A percentile compares a stretch with the other conserved stretches of the same genome.
Conservation (phyloP, 768 basidiomycete species). For the Lactarius pseudohatsudake region DNA sequence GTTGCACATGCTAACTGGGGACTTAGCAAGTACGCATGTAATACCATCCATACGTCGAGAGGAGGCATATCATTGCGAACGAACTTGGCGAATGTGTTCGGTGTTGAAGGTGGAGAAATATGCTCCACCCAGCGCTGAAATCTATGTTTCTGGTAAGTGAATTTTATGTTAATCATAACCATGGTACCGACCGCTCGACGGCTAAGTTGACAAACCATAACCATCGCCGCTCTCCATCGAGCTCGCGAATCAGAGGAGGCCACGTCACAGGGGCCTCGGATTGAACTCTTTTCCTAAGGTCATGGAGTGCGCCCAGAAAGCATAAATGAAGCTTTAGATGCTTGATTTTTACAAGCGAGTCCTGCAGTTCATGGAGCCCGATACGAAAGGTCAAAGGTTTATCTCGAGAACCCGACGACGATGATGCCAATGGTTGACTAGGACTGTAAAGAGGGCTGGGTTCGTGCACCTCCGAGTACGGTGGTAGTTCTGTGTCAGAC, state of each 20-base stretch:
- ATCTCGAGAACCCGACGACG: conserved; percentile 8
- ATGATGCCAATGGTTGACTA: conserved; percentile 9
- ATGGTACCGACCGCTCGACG: conserved; percentile 36
- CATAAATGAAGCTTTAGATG: conserved; percentile 17
- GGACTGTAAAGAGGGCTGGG: neutral
- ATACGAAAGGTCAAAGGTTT: conserved; percentile 1
- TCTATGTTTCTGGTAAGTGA: conserved; percentile 28
- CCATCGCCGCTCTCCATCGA: conserved; percentile 38
- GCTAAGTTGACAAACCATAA: conserved; percentile 43
- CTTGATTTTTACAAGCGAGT: conserved; percentile 11
- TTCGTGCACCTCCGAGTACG: conserved; percentile 12
- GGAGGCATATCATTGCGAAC: conserved; percentile 36
- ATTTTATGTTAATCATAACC: neutral
- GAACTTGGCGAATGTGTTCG: conserved; percentile 33
- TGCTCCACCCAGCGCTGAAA: conserved; percentile 38
- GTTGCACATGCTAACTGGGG: conserved; percentile 35
- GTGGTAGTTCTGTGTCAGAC: conserved; percentile 9
- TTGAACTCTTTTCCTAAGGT: conserved; percentile 18
- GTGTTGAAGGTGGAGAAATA: conserved; percentile 25
- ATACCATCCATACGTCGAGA: conserved; percentile 44
- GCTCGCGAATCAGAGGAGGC: conserved; percentile 6
- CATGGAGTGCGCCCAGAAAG: conserved; percentile 18
- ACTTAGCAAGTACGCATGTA: conserved; percentile 44
- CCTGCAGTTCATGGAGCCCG: conserved; percentile 22
- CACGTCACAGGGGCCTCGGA: conserved; percentile 1